These are phyloP conservation scores for Cystobasidium onofrii DNA, from an alignment of 768 basidiomycete species.

Conservation along the genomic window DNA sequence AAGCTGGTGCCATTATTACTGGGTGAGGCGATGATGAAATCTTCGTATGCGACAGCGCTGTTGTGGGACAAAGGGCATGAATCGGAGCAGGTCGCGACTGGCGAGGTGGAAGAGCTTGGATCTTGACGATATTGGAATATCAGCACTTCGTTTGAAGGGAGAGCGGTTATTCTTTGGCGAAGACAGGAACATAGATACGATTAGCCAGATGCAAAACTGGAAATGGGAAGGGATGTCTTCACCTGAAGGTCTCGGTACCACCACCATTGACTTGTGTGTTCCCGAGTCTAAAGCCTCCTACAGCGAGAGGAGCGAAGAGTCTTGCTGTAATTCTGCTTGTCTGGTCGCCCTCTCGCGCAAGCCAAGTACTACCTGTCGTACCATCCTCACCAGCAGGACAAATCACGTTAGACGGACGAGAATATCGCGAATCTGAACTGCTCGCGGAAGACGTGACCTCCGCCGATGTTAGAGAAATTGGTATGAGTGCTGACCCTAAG, in stretches of 20 bases:
- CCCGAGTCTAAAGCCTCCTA: conserved; percentile 74
- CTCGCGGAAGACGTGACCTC: conserved; percentile 41
- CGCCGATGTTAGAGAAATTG: conserved; percentile 41
- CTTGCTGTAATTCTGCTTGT: conserved; percentile 67
- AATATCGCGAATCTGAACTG: conserved; percentile 38
- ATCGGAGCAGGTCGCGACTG: conserved; percentile 67
- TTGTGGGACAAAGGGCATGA: conserved; percentile 74
- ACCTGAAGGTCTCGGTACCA: conserved; percentile 86
- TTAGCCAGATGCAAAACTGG: background rate
- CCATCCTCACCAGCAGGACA: conserved; percentile 73
- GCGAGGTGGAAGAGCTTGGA: conserved; percentile 59
- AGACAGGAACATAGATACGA: conserved; percentile 14
- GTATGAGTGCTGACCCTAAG: conserved; percentile 55
- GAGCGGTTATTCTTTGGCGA: conserved; percentile 50
- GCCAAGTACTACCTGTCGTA: conserved; percentile 74
- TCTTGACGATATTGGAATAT: conserved; percentile 58
- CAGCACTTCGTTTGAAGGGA: conserved; percentile 79
- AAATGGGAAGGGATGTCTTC: conserved; percentile 41
- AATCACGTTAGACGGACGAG: conserved; percentile 53
- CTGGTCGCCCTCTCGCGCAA: conserved; percentile 61
- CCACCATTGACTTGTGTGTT: conserved; percentile 76
- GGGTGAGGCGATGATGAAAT: conserved; percentile 67
- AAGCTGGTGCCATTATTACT: conserved; percentile 43
- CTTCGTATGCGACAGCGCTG: conserved; percentile 72
- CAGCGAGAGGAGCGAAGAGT: conserved; percentile 64